phyloP scores from a whole-genome alignment of 257 asterid genomes.

The Cruciata laevipes region DNA sequence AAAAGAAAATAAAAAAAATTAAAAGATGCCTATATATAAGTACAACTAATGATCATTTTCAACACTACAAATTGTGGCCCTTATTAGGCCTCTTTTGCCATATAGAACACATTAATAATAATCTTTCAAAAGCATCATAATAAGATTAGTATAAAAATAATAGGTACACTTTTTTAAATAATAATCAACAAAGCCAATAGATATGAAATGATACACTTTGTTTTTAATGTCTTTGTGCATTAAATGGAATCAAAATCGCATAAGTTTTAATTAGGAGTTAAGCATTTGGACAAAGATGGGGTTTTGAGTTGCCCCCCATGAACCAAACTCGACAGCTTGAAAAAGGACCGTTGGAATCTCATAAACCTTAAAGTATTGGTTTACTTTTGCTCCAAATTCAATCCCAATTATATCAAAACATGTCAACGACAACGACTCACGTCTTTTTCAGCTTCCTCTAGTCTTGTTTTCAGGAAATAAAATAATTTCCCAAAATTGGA shows the following conservation, averaged over 20 bases:
- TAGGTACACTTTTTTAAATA: neutral
- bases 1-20: neutral
- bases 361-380: slow-evolving; percentile 23
- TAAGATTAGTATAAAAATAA: neutral
- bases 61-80: neutral
- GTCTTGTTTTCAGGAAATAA: slow-evolving; percentile 9
- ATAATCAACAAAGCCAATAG: slow-evolving; percentile 7
- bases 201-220: slow-evolving; percentile 30
- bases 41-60: slow-evolving; percentile 10
- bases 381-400: slow-evolving; percentile 28
- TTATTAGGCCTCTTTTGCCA: neutral
- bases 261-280: slow-evolving; percentile 11
- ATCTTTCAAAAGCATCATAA: neutral
- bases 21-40: slow-evolving; percentile 14
- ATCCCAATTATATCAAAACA: slow-evolving; percentile 23
- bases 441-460: slow-evolving; percentile 35
- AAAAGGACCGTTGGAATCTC: slow-evolving; percentile 24
- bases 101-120: neutral
- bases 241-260: slow-evolving; percentile 14
- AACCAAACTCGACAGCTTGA: slow-evolving; percentile 35
- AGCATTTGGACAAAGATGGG: slow-evolving; percentile 16
- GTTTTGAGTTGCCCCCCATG: slow-evolving; percentile 58
- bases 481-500: neutral
- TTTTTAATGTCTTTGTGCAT: slow-evolving; percentile 17
- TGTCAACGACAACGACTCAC: slow-evolving; percentile 73